phyloP scores from a whole-genome alignment of 306 rosid species.

The Ormosia semicastrata region DNA sequence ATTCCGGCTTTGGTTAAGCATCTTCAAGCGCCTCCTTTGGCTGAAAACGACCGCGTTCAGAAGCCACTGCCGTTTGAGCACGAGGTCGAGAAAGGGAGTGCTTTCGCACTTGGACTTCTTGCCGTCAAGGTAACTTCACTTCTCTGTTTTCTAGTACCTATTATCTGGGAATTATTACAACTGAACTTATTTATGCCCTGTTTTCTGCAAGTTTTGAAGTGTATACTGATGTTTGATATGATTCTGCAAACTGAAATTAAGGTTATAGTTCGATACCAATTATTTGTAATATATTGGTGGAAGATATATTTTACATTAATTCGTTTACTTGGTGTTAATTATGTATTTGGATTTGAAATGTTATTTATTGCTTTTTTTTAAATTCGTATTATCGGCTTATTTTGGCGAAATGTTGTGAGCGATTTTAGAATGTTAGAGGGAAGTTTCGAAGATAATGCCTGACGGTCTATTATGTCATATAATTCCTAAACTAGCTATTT shows the following conservation, averaged over 20 bases:
- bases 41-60: constrained; percentile 42
- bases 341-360: not conserved
- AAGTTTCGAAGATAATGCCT: not conserved
- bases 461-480: constrained; percentile 9
- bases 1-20: constrained; percentile 82
- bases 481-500: constrained; percentile 30
- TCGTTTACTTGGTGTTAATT: not conserved
- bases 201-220: not conserved
- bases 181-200: not conserved
- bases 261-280: not conserved
- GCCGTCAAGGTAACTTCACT: constrained; percentile 70
- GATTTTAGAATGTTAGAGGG: constrained; percentile 8
- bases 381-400: not conserved
- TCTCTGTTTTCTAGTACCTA: not conserved
- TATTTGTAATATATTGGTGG: not conserved
- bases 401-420: not conserved
- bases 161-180: not conserved
- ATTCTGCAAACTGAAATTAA: not conserved
- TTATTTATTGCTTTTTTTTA: not conserved
- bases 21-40: constrained; percentile 60
- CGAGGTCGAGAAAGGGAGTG: constrained; percentile 91
- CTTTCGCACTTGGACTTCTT: constrained; percentile 86
- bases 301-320: not conserved
- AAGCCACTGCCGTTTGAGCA: constrained; percentile 76
- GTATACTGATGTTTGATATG: constrained; percentile 7